Base-by-base conservation (phyloP, 192 early-diverging fungal genomes). In the Spizellomyces sp. region DNA sequence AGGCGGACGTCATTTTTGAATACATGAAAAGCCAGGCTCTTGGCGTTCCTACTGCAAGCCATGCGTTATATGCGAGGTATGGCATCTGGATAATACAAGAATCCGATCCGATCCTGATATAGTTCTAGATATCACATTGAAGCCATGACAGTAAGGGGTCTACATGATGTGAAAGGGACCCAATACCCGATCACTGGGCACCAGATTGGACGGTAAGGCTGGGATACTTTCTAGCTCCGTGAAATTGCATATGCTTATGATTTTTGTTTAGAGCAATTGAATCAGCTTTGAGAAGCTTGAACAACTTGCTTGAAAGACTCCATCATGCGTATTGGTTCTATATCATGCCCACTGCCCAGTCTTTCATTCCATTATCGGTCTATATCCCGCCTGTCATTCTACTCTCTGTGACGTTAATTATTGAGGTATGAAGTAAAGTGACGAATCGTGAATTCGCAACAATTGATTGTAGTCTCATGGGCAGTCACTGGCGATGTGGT, bases 321-420 rank as follows among this genome's bases (percentile, higher is more conserved):
- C 96, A 98, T 72, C 95, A 96, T 75, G 92, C 95, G 47, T 98
- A 94, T 80, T 98, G 95, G 83, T 96, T 97, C 73, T 98, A 98
- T 77, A 82, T 95, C n/a, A 84, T 96, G 73, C 91, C 91, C n/a
- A 83, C 86, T 12, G 88, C 90, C 60, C 67, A 81, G 19, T 80
- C 81, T 50, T 95, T 92, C 79, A 90, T 96, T 43, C 95, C 95
- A 2, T 91, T 98, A 55, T 90, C 91, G 55, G 84, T 92, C 61
- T 98, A 96, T 75, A 89, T 96, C 67, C 93, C 93, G 17, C 93
- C 94, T 0, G 82, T 93, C 5, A 89, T 90, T 21, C 78, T 95
- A 48, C 84, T 95, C 52, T 85, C 91, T 6, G 88, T 88, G 57
- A 87, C 89, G 36, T 75, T 95, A 45, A 42, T 81, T 8, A 73